These are phyloP conservation scores for Heritiera littoralis DNA, from an alignment of 345 rosid genomes.

Conservation along the genomic window DNA sequence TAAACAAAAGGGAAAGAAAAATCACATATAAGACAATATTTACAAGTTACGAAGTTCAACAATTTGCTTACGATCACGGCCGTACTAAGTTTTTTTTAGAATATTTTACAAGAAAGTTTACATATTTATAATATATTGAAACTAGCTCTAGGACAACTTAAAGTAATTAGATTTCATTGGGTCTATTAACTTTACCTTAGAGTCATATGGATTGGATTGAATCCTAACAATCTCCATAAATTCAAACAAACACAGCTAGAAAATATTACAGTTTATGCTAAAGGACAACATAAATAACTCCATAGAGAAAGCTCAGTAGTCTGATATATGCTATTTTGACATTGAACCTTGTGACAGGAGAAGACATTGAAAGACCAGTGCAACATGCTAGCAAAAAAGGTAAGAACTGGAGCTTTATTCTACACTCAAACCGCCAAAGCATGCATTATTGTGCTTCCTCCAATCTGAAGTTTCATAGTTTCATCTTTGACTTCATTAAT, in stretches of 20 bases:
- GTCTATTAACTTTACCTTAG: too few relatives aligned
- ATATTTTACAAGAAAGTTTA: too few relatives aligned
- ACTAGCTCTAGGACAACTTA: too few relatives aligned
- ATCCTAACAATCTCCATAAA: too few relatives aligned
- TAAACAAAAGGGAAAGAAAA: too few relatives aligned
- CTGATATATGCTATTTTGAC: constrained; percentile 20
- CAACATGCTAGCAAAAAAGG: constrained; percentile 59
- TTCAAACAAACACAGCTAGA: not conserved
- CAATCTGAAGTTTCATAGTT: not conserved
- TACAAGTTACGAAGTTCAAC: too few relatives aligned
- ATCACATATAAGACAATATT: too few relatives aligned
- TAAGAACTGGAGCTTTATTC: constrained; percentile 15
- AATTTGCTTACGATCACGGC: too few relatives aligned
- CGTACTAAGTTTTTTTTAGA: too few relatives aligned
- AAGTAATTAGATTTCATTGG: too few relatives aligned
- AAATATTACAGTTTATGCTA: not conserved
- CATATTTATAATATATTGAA: too few relatives aligned
- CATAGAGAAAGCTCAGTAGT: not conserved
- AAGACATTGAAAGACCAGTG: constrained; percentile 56
- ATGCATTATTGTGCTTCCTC: not conserved
- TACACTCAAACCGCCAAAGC: not conserved
- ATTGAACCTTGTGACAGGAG: constrained; percentile 42
- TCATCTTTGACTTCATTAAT: not conserved
- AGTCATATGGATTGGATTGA: too few relatives aligned
- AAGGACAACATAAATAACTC: not conserved